Evolutionary conservation across 1,284 basidiomycete species (phyloP).

Genomic region (Meira nashicola): DNA sequence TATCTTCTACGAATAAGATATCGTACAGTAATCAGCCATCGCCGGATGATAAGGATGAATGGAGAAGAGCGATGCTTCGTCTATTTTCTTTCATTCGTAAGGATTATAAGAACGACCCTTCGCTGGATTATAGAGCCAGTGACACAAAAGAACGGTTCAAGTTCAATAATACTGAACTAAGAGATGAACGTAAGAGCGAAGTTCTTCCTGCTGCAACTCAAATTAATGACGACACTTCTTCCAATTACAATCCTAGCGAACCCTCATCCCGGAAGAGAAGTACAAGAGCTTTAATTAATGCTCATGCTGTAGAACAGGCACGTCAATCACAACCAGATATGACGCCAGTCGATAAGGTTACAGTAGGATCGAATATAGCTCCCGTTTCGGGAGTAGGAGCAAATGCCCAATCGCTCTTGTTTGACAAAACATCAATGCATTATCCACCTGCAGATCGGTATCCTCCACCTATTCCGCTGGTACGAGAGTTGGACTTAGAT

Average conservation of each 20-base stretch:
- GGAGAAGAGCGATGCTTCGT: too few species aligned
- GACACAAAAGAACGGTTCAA: too few species aligned
- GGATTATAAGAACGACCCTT: too few species aligned
- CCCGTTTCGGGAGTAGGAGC: neutral
- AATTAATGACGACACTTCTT: too few species aligned
- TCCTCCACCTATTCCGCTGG: neutral
- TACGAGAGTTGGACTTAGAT: neutral
- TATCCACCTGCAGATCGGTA: slow-evolving; percentile 7
- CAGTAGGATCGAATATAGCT: neutral
- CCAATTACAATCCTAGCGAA: neutral
- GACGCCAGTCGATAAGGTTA: neutral
- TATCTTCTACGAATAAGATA: too few species aligned
- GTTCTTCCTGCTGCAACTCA: too few species aligned
- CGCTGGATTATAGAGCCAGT: too few species aligned
- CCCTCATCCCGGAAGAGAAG: neutral
- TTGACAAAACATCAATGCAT: neutral
- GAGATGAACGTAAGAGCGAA: too few species aligned
- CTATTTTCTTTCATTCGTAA: too few species aligned
- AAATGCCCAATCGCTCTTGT: neutral
- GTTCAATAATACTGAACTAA: too few species aligned
- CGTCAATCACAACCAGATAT: neutral
- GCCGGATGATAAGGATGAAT: too few species aligned
- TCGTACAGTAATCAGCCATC: too few species aligned
- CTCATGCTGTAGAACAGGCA: neutral
- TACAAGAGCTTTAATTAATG: neutral